Evolutionary conservation across 257 asterid genomes (phyloP).

Genomic region (Solanum lignicaule): DNA sequence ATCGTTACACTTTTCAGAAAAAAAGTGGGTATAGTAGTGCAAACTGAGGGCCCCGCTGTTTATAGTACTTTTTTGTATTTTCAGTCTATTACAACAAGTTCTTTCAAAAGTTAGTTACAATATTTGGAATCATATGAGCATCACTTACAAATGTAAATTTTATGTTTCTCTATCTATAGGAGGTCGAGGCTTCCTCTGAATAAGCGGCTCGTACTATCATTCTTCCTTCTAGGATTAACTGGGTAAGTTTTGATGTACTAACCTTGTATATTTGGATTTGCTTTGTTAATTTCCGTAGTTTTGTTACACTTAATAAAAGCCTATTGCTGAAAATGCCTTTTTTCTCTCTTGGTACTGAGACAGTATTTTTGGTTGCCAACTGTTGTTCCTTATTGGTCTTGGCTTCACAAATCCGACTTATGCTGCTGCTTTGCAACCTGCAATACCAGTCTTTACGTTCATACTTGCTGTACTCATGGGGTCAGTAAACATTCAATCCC

Average conservation of each 20-base stretch:
- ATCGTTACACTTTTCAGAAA: neutral
- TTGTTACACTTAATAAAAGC: neutral
- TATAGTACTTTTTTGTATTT: neutral
- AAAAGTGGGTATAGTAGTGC: neutral
- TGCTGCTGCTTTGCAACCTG: conserved; percentile 96
- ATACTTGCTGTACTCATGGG: conserved; percentile 82
- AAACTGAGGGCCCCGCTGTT: neutral
- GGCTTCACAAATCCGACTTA: conserved; percentile 91
- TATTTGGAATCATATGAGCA: neutral
- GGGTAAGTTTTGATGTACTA: conserved; percentile 45
- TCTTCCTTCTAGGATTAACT: conserved; percentile 89
- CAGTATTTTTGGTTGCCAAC: conserved; percentile 90
- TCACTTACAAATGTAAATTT: neutral
- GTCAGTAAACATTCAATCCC: conserved; percentile 34
- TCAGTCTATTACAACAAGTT: neutral
- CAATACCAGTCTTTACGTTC: conserved; percentile 95
- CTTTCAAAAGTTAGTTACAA: neutral
- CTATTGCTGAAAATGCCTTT: neutral
- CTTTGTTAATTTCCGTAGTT: neutral
- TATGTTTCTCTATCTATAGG: conserved; percentile 32
- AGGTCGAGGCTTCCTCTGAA: conserved; percentile 63
- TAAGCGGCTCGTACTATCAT: conserved; percentile 44
- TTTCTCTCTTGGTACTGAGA: conserved; percentile 8
- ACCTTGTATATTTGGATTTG: neutral
- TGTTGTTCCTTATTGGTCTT: conserved; percentile 89